Evolutionary conservation across 2,329 filamentous ascomycete species (phyloP), one percentile per base, ranked within the genome.

Genomic region (Eutypa lata): DNA sequence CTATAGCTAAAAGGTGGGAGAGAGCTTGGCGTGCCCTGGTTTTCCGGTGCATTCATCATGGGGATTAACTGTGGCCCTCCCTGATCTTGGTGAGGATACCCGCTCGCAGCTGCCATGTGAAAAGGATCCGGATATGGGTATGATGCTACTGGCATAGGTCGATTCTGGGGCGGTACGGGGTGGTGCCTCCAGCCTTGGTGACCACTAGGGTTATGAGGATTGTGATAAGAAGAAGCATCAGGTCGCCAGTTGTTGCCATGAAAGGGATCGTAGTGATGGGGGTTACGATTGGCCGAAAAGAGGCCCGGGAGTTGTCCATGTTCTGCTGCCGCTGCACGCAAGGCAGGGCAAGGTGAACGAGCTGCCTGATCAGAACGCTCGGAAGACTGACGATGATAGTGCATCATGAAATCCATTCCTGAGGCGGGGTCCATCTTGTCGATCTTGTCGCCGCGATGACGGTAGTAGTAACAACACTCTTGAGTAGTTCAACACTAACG

Each of bases 381-480:
- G 26, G 51, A 47, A 19, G 45, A 47, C 33, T 56, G 59, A 47
- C 61, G 61, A n/a, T 59, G 52, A 18, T 61, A 57, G 37, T 61
- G 61, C 59, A 63, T 64, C 50, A 62, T 57, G 44, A 59, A 68
- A 46, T 68, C 64, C 61, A 65, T 66, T 24, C 58, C 50, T n/a
- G n/a, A n/a, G n/a, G 64, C 57, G 37, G 61, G 59, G 52, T 67
- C 65, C 56, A 58, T 58, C 19, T 44, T 50, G n/a, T 37, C 21
- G 42, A 7, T 24, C 42, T 45, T 6, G 22, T 28, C 10, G 11
- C 22, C 21, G 42, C 13, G 21, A 24, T 18, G 21, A 16, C 19
- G 38, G 14, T 19, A 42, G 19, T 4, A n/a, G 38, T 22, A 13
- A 13, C 18, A 31, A 31, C 26, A 38, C 13, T 16, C n/a, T 6